phyloP scores from a whole-genome alignment of 306 rosid genomes.

The Pterocarpus macrocarpus region DNA sequence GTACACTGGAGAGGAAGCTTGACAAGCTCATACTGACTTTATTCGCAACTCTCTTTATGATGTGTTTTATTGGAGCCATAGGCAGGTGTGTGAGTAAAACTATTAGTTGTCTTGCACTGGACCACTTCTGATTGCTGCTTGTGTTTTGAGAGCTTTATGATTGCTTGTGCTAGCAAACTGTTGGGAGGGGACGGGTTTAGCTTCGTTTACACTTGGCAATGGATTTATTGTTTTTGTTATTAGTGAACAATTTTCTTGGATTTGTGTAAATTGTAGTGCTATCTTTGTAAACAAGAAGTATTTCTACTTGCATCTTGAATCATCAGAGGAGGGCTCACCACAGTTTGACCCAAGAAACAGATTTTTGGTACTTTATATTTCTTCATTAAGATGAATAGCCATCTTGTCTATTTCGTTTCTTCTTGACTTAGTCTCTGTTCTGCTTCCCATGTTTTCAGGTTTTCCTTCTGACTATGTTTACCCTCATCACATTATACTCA shows the following conservation, averaged over 20 bases:
- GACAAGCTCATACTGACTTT: constrained; percentile 91
- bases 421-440: constrained; percentile 34
- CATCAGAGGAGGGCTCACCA: constrained; percentile 59
- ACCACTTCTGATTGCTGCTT: constrained; percentile 19
- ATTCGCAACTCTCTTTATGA: constrained; percentile 74
- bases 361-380: constrained; percentile 69
- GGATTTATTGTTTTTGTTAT: background rate
- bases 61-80: constrained; percentile 92
- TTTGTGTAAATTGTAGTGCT: constrained; percentile 69
- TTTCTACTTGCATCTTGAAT: constrained; percentile 79
- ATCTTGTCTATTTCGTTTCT: constrained; percentile 22
- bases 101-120: constrained; percentile 4
- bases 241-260: constrained; percentile 37
- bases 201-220: background rate
- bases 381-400: constrained; percentile 40
- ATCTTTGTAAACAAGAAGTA: constrained; percentile 75
- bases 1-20: constrained; percentile 95
- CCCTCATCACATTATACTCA: constrained; percentile 94
- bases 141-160: constrained; percentile 1
- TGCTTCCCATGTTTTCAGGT: constrained; percentile 66
- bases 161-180: background rate
- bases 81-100: constrained; percentile 72
- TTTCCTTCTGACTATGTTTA: constrained; percentile 85
- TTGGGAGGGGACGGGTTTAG: constrained; percentile 3
- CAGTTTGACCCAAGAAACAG: constrained; percentile 85